A percentile compares a stretch with the other conserved stretches of the same genome.
phyloP scores from a whole-genome alignment of 805 yeast species.

The Kazachstania taianensis region DNA sequence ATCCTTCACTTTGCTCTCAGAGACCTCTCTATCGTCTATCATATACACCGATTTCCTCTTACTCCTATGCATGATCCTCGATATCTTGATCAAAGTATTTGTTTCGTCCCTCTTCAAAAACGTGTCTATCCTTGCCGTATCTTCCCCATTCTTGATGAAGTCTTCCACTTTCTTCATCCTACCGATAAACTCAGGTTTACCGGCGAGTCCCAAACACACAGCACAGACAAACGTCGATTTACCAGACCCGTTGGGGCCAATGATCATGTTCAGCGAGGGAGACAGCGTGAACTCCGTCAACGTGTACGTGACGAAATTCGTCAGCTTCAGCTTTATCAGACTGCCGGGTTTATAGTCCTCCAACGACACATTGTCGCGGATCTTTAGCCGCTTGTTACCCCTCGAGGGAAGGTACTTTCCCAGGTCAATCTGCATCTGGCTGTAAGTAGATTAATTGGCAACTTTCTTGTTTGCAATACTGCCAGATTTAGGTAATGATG shows the following conservation, averaged over 20 bases:
- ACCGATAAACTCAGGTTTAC: constrained; percentile 64
- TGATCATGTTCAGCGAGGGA: constrained; percentile 79
- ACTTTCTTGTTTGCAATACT: too few relatives aligned
- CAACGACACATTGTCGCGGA: too few relatives aligned
- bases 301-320: constrained; percentile 62
- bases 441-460: too few relatives aligned
- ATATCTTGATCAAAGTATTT: constrained; percentile 29
- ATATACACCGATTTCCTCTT: constrained; percentile 40
- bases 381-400: too few relatives aligned
- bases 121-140: constrained; percentile 28
- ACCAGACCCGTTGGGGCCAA: constrained; percentile 96
- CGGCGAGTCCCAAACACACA: constrained; percentile 79
- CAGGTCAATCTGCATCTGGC: too few relatives aligned
- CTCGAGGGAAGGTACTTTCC: too few relatives aligned
- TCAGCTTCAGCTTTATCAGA: constrained; percentile 43
- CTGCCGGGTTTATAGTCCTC: too few relatives aligned
- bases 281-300: constrained; percentile 65
- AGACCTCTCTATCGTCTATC: constrained; percentile 33
- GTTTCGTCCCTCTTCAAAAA: constrained; percentile 24
- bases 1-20: constrained; percentile 38
- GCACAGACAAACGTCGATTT: constrained; percentile 91
- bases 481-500: too few relatives aligned
- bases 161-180: constrained; percentile 50
- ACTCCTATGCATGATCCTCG: constrained; percentile 36
- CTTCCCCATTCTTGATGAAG: constrained; percentile 63